Evolutionary conservation across 2,329 filamentous ascomycete genomes (phyloP).

Genomic region (Penicillium frequentans): DNA sequence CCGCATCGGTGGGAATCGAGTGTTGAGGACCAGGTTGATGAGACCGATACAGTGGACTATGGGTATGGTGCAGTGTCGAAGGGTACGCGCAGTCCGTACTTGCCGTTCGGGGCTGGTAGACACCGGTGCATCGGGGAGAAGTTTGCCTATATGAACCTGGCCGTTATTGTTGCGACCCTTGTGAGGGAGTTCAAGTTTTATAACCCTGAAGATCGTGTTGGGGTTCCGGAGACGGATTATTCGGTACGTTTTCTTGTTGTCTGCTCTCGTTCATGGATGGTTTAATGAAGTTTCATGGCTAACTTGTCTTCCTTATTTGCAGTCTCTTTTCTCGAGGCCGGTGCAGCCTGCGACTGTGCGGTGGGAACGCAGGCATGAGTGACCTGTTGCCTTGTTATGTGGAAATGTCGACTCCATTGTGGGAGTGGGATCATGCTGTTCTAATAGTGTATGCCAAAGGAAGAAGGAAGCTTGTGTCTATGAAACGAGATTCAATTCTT

Average conservation of each 20-base stretch:
- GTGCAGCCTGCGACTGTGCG: constrained; percentile 25
- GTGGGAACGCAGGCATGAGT: constrained; percentile 17
- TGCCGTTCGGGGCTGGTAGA: constrained; percentile 71
- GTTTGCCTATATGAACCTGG: constrained; percentile 70
- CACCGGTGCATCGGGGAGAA: constrained; percentile 76
- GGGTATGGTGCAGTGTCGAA: constrained; percentile 62
- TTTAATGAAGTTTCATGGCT: neutral
- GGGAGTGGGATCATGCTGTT: neutral
- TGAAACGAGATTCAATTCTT: neutral
- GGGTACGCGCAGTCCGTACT: constrained; percentile 62
- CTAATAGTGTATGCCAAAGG: neutral
- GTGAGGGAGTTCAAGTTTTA: constrained; percentile 62
- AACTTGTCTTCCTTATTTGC: neutral
- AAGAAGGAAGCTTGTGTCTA: neutral
- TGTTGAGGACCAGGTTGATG: constrained; percentile 42
- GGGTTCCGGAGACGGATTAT: constrained; percentile 66
- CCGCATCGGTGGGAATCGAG: constrained; percentile 61
- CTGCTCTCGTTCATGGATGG: neutral
- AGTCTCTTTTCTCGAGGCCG: constrained; percentile 30
- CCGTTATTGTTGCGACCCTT: constrained; percentile 63
- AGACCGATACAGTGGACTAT: constrained; percentile 59
- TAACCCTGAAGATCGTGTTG: constrained; percentile 56
- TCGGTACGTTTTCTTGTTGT: constrained; percentile 45
- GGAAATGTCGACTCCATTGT: neutral
- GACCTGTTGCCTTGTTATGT: no score